Conservation (phyloP, 1,284 basidiomycete species). For the Austroboletus niveus region DNA sequence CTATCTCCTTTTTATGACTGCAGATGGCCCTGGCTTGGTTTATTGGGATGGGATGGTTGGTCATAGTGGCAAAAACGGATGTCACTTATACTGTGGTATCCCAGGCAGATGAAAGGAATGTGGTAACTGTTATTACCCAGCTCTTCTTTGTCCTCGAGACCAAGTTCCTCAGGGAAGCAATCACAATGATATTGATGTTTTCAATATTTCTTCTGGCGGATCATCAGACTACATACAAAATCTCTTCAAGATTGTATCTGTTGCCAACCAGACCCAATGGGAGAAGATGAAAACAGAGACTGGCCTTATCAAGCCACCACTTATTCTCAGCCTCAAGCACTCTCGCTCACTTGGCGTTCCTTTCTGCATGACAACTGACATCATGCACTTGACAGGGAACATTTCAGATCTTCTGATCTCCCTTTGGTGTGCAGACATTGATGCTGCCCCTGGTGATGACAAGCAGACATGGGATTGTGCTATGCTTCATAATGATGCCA, state of each 20-base stretch:
- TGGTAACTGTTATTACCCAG: slow-evolving; percentile 1
- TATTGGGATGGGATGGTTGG: no score
- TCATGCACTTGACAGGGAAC: slow-evolving; percentile 40
- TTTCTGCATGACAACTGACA: no score
- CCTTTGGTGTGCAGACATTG: slow-evolving; percentile 33
- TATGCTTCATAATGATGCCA: neutral
- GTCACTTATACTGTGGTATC: slow-evolving; percentile 5
- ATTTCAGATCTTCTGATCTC: slow-evolving; percentile 31
- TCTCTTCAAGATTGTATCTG: neutral
- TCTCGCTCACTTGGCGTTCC: slow-evolving; percentile 20
- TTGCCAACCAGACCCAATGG: neutral
- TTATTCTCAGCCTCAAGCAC: neutral
- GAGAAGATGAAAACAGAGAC: slow-evolving; percentile 23
- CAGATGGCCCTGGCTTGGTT: no score
- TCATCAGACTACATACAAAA: neutral
- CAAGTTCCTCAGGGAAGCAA: neutral
- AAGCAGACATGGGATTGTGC: neutral
- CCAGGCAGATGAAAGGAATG: neutral
- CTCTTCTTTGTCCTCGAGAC: neutral
- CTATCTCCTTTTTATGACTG: neutral
- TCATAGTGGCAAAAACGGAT: slow-evolving; percentile 6
- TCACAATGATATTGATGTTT: neutral
- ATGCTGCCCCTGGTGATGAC: neutral
- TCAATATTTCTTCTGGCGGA: neutral
- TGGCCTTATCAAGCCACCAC: neutral